These are phyloP conservation scores for Xylariaceae sp. DNA, from an alignment of 2,329 filamentous ascomycete species.

Conservation along the genomic window DNA sequence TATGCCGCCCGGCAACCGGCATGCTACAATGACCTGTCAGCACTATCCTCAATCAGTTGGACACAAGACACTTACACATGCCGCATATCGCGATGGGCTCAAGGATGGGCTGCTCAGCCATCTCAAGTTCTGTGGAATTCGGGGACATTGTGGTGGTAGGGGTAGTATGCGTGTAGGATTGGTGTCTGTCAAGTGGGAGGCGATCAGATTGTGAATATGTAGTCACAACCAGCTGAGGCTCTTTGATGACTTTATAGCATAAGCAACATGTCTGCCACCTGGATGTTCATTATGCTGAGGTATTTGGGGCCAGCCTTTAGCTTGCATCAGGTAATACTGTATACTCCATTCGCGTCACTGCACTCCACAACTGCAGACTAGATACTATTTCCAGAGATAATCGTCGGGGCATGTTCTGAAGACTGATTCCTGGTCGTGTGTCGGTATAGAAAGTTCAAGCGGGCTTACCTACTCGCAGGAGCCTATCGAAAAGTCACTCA, in stretches of 20 bases:
- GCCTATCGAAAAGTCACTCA: too few species aligned
- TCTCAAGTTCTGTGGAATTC: slow-evolving; percentile 9
- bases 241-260: slow-evolving; percentile 6
- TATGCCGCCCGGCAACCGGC: slow-evolving; percentile 21
- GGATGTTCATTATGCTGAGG: too few species aligned
- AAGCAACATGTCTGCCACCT: not conserved
- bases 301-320: too few species aligned
- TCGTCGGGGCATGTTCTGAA: too few species aligned
- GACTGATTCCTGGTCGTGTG: too few species aligned
- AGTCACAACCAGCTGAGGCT: not conserved
- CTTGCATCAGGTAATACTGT: too few species aligned
- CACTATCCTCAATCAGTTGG: not conserved
- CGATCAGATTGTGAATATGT: not conserved
- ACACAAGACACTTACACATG: slow-evolving; percentile 24
- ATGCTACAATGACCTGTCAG: slow-evolving; percentile 13
- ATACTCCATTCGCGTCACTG: too few species aligned
- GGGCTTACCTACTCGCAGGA: too few species aligned
- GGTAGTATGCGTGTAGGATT: not conserved
- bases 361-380: too few species aligned
- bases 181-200: not conserved
- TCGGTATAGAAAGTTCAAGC: too few species aligned
- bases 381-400: too few species aligned
- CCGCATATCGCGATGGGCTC: slow-evolving; percentile 29
- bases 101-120: slow-evolving; percentile 12
- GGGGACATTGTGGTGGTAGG: slow-evolving; percentile 10